Base-by-base conservation (phyloP, 2,329 filamentous ascomycete genomes). In the Aspergillus sp. region DNA sequence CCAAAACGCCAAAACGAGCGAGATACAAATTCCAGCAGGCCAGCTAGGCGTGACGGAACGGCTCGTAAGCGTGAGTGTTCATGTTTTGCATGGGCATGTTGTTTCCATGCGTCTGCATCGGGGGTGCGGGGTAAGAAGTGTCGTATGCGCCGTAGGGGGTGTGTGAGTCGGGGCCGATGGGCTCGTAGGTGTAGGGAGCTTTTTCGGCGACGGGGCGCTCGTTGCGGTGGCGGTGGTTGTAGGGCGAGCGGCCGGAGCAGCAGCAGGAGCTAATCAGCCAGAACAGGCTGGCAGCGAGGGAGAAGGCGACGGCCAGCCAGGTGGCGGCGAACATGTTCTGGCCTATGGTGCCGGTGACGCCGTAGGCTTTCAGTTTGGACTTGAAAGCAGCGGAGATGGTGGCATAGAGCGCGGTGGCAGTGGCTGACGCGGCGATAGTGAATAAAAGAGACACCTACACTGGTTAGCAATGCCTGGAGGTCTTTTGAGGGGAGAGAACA, bases 211-310 rank as follows among this genome's bases (percentile, higher is more conserved):
- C 42, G 29, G 63, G 62, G 7, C 60, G 48, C n/a, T 52, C 50
- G 20, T 44, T 40, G 27, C 53, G 47, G 41, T 66, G 63, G 33
- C 53, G 55, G 39, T 56, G 63, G 51, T 64, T 56, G 33, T 66
- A 67, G 16, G 66, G 63, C 34, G 63, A 69, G 47, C 71, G 68
- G 29, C 85, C 84, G 47, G 74, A 78, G 71, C 88, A 94, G 76
- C 88, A 96, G 80, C 89, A 96, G 51, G 82, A 74, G 60, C 79
- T 85, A 59, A 93, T 76, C 53, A 88, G 66, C 89, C 91, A 96
- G 80, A 96, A 95, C 55, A 94, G 63, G 43, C 75, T 76, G 5
- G 82, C 80, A 26, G 61, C 83, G 20, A 91, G 55, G 40, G 81
- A 80, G 55, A 93, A 86, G 16, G 75, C 82, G 24, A 80, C 80